These are phyloP conservation scores for Tripidium arundinaceum DNA, from an alignment of 202 grass and related monocot genomes.

Conservation along the genomic window DNA sequence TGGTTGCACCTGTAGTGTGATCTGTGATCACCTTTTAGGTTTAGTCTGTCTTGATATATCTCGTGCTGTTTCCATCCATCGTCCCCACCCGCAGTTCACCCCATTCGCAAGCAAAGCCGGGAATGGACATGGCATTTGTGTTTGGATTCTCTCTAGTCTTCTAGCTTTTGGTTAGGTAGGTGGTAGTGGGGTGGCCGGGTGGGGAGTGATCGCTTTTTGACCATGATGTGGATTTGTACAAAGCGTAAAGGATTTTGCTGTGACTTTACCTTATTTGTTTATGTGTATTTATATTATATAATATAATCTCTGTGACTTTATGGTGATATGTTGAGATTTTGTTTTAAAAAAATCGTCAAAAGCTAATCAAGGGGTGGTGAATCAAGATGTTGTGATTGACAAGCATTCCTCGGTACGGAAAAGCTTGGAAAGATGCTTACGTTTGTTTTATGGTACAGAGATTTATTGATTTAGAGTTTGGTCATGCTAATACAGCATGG, in stretches of 20 bases:
- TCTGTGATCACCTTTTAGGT: slow-evolving; percentile 19
- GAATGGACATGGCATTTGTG: slow-evolving; percentile 22
- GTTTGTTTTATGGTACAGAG: neutral
- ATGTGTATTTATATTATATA: neutral
- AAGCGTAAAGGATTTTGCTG: neutral
- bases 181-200: slow-evolving; percentile 6
- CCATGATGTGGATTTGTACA: slow-evolving; percentile 27
- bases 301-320: neutral
- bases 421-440: slow-evolving; percentile 18
- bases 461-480: neutral
- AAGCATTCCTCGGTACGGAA: slow-evolving; percentile 6
- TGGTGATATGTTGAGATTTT: neutral
- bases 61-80: neutral
- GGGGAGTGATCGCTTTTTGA: slow-evolving; percentile 27
- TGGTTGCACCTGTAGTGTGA: neutral
- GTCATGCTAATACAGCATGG: neutral
- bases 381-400: neutral
- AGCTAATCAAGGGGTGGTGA: neutral
- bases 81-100: slow-evolving; percentile 27
- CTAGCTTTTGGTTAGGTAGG: slow-evolving; percentile 35
- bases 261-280: neutral
- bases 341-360: neutral
- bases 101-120: slow-evolving; percentile 70
- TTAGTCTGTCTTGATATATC: slow-evolving; percentile 3
- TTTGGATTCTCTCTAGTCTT: slow-evolving; percentile 28